A percentile compares a stretch with the other conserved stretches of the same genome.
phyloP scores from a whole-genome alignment of 331 rosid species.

The Rhamnella rubrinervis region DNA sequence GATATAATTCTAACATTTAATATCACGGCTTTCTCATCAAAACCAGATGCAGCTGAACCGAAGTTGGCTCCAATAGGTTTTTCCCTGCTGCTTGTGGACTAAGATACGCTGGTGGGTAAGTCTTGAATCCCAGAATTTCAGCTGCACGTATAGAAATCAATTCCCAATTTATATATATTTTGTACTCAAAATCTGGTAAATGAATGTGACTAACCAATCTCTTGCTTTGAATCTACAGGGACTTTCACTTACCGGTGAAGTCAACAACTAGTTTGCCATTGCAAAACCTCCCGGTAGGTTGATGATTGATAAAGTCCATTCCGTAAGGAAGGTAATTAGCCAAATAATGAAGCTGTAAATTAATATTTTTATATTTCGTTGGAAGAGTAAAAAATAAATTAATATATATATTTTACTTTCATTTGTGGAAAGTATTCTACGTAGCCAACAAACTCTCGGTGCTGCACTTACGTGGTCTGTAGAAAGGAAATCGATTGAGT shows the following conservation, averaged over 20 bases:
- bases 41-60: constrained; percentile 97
- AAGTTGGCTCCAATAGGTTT: constrained; percentile 90
- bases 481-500: too few relatives aligned
- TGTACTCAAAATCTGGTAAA: not conserved
- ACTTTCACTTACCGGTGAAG: constrained; percentile 52
- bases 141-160: constrained; percentile 41
- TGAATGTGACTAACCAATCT: not conserved
- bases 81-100: constrained; percentile 94
- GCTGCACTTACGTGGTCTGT: too few relatives aligned
- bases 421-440: too few relatives aligned
- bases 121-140: constrained; percentile 77
- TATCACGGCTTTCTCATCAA: constrained; percentile 72
- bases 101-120: constrained; percentile 70
- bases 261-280: constrained; percentile 91
- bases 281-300: constrained; percentile 88
- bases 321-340: constrained; percentile 96
- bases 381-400: too few relatives aligned
- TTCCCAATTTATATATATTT: not conserved
- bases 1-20: constrained; percentile 44
- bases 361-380: too few relatives aligned
- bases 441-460: too few relatives aligned
- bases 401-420: too few relatives aligned
- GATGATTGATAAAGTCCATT: constrained; percentile 66
- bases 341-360: too few relatives aligned
- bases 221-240: not conserved